phyloP scores from a whole-genome alignment of 441 rosid genomes.

The Omphalea diandra region DNA sequence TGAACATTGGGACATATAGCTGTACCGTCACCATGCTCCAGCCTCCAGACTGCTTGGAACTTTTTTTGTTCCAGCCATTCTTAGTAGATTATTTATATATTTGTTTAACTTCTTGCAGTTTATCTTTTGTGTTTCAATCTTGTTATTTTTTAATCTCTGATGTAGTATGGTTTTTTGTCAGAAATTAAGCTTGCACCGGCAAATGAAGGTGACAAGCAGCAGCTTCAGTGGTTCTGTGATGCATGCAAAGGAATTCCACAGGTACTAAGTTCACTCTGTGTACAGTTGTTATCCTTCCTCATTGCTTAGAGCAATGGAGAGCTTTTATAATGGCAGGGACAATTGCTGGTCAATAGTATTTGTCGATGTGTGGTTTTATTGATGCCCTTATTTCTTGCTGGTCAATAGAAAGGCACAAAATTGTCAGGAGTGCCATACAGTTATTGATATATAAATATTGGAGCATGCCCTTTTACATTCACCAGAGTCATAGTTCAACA shows the following conservation, averaged over 20 bases:
- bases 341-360: not conserved
- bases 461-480: not conserved
- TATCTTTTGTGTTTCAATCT: not conserved
- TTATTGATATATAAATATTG: not conserved
- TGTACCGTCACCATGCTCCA: slow-evolving; percentile 29
- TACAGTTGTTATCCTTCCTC: slow-evolving; percentile 14
- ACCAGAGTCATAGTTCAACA: not conserved
- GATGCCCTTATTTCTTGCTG: no score
- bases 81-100: not conserved
- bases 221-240: slow-evolving; percentile 79
- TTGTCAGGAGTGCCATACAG: not conserved
- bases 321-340: not conserved
- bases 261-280: slow-evolving; percentile 38
- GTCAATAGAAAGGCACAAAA: not conserved
- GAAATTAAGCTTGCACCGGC: slow-evolving; percentile 76
- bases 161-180: slow-evolving; percentile 30
- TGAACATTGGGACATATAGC: not conserved
- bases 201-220: slow-evolving; percentile 68
- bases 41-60: no score
- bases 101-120: not conserved
- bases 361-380: not conserved
- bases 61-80: no score
- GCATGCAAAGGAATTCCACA: slow-evolving; percentile 95
- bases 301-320: slow-evolving; percentile 3
- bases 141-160: slow-evolving; percentile 14